Percentiles rank a stretch among this genome's conserved stretches.
Evolutionary conservation across 2,329 filamentous ascomycete genomes (phyloP).

Genomic region (Fusarium pseudograminearum): DNA sequence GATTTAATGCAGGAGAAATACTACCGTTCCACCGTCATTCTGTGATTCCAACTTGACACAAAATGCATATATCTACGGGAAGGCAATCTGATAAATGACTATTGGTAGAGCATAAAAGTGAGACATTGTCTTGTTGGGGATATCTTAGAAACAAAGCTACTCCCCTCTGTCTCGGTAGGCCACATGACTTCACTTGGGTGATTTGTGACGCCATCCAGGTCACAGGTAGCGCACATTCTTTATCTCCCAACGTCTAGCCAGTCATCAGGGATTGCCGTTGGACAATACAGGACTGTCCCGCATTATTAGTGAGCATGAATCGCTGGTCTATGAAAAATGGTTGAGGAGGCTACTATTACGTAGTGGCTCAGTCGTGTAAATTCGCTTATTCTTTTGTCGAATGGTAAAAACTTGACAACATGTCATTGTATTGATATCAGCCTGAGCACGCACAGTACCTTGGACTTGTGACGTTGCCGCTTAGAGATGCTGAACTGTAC

Average conservation of each 20-base stretch:
- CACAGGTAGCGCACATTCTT: constrained; percentile 40
- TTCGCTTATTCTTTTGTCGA: not conserved
- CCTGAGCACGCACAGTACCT: not conserved
- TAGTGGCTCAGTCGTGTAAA: constrained; percentile 8
- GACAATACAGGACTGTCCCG: constrained; percentile 15
- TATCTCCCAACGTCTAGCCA: constrained; percentile 18
- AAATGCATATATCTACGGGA: not conserved
- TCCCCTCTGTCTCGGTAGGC: constrained; percentile 14
- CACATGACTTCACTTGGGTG: constrained; percentile 47
- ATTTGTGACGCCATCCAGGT: constrained; percentile 48
- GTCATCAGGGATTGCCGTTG: constrained; percentile 30
- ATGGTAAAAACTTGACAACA: not conserved
- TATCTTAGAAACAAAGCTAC: constrained; percentile 23
- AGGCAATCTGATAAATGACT: not conserved
- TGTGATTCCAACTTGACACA: not conserved
- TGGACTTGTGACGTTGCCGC: constrained; percentile 5
- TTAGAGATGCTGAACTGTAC: not conserved
- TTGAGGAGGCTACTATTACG: not conserved
- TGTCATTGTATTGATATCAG: not conserved
- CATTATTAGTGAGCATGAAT: constrained; percentile 10
- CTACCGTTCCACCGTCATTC: constrained; percentile 8
- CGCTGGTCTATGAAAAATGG: constrained; percentile 3
- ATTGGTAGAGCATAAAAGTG: constrained; percentile 1
- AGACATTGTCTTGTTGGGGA: constrained; percentile 38
- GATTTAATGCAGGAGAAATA: constrained; percentile 27